Base-by-base conservation (phyloP, 2,329 filamentous ascomycete species). In the Xylaria multiplex region DNA sequence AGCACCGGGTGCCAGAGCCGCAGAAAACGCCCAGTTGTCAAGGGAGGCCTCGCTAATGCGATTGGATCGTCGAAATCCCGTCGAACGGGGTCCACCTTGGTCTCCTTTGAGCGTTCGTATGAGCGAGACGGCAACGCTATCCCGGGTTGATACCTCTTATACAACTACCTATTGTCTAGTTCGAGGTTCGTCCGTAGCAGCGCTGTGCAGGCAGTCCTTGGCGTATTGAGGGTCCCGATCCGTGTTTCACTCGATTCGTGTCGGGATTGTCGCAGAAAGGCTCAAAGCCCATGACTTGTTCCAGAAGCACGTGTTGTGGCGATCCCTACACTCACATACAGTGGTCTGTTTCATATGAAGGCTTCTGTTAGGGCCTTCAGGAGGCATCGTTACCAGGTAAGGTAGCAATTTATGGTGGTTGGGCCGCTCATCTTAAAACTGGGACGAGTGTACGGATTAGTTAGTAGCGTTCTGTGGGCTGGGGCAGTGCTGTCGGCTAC, bases 221-320 rank as follows among this genome's bases (percentile, higher is more conserved):
- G 9, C 13, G 9, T 59, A n/a, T 16, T 50, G 54, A 40, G 55
- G 35, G 43, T 49, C 40, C 35, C 60, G 53, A 63, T 58, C 48
- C 61, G 63, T 65, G 69, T 71, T 70, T 70, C 70, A 70, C 66
- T 59, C 53, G 37, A 55, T n/a, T 43, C 40, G 69, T 64, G 58
- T 69, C 62, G 69, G 62, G 63, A 59, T 43, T 61, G 66, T 67
- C 60, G 59, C 64, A 67, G 59, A 50, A 54, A 14, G 35, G 45
- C n/a, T 27, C 46, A 55, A 65, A 16, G 43, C 48, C 63, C 54
- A 61, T 57, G 59, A 61, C 52, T 43, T 62, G 68, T 71, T 69
- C 65, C 68, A 66, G 60, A 67, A 59, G 61, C 67, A 69, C 67
- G 62, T 70, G 64, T 37, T 59, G 55, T 58, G 32, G 59, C 52